phyloP scores from a whole-genome alignment of 2,329 filamentous ascomycete genomes.

The Alternaria sp. region DNA sequence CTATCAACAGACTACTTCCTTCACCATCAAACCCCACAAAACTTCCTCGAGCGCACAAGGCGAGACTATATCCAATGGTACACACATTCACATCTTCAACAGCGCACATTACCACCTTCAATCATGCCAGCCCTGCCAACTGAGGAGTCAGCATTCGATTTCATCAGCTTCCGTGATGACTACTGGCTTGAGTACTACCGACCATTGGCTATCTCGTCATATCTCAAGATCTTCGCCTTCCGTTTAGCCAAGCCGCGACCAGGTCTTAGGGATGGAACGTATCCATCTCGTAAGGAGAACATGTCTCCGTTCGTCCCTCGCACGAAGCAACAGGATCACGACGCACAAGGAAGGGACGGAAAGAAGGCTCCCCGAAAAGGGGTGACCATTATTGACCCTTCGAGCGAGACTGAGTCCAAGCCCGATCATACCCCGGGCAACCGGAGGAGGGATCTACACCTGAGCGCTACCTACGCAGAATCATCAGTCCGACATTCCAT shows the following conservation, averaged over 20 bases:
- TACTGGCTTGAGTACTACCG: conserved; percentile 99
- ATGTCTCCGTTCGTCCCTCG: conserved; percentile 87
- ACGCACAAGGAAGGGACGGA: conserved; percentile 63
- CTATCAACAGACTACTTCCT: conserved; percentile 94
- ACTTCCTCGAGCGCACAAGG: conserved; percentile 67
- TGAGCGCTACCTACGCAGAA: conserved; percentile 41
- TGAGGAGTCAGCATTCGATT: conserved; percentile 23
- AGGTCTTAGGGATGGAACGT: conserved; percentile 76
- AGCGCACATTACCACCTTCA: conserved; percentile 63
- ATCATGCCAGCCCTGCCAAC: conserved; percentile 49
- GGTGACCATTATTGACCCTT: conserved; percentile 71
- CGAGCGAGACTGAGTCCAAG: conserved; percentile 45
- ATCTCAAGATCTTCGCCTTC: conserved; percentile 90
- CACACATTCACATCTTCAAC: conserved; percentile 73
- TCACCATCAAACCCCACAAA: conserved; percentile 83
- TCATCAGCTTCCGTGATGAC: conserved; percentile 75
- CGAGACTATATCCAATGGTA: conserved; percentile 91
- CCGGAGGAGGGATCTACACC: conserved; percentile 28
- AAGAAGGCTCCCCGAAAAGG: conserved; percentile 70
- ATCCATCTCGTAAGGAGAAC: conserved; percentile 77
- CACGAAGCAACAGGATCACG: conserved; percentile 49
- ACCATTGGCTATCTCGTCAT: conserved; percentile 83
- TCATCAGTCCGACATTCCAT: conserved; percentile 50
- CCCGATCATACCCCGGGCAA: conserved; percentile 24
- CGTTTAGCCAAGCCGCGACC: conserved; percentile 84